A percentile compares a stretch with the other conserved stretches of the same genome.
Conservation (phyloP, 768 basidiomycete genomes). For the Hysterangium stoloniferum region DNA sequence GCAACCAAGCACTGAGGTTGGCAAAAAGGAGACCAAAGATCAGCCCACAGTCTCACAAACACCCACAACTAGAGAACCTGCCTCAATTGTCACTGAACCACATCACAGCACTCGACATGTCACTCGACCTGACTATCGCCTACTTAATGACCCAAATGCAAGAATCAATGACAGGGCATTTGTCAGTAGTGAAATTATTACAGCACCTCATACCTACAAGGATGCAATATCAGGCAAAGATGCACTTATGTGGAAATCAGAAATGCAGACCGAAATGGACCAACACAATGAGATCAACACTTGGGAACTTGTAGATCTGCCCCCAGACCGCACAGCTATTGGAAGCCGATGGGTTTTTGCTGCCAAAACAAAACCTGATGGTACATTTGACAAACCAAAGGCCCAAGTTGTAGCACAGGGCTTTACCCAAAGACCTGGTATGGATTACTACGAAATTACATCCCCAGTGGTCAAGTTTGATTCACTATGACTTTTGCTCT, state of each 20-base stretch:
- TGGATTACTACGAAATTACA: constrained; percentile 28
- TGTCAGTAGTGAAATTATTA: not conserved
- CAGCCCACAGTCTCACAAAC: not conserved
- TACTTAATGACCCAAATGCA: no score
- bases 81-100: not conserved
- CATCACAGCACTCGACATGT: no score
- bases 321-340: constrained; percentile 16
- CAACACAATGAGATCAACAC: constrained; percentile 17
- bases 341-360: constrained; percentile 22
- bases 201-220: constrained; percentile 9
- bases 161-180: not conserved
- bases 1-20: no score
- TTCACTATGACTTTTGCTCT: constrained; percentile 21
- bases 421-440: no score
- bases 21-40: no score
- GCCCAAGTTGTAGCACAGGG: constrained; percentile 22
- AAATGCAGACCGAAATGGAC: constrained; percentile 20
- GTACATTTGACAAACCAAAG: constrained; percentile 18
- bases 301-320: constrained; percentile 18
- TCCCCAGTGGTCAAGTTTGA: constrained; percentile 35
- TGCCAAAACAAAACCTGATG: constrained; percentile 18
- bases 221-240: constrained; percentile 13
- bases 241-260: constrained; percentile 18
- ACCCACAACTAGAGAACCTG: not conserved
- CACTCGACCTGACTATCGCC: no score